Base-by-base conservation (phyloP, 1,284 basidiomycete genomes). In the Athelia psychrophila region DNA sequence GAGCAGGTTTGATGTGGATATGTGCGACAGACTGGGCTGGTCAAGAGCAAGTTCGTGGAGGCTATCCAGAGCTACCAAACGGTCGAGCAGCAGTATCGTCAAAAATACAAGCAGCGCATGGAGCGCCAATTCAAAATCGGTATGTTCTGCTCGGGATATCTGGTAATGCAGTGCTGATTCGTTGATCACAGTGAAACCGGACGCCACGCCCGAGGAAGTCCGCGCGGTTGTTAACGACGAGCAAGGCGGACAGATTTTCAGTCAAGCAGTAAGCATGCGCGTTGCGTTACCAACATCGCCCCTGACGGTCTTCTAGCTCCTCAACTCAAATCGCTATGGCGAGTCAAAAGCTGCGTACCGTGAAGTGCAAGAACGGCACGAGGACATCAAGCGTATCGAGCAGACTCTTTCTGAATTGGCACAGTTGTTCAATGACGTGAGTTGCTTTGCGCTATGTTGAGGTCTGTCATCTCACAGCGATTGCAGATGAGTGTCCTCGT, bases 101-200 rank as follows among this genome's bases (percentile, higher is more conserved):
- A 88, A 59, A 95, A 93, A 75, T 95, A 97, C 73, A 93, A 93
- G 72, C 92, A 95, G 68, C 81, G 95, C 44, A 86, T 96, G 76
- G 95, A 96, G 74, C 83, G 97, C 57, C 97, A 99, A 74, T 96
- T 90, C 78, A 93, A 88, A 74, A 99, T 99, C 60, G 89, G 89
- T 88, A 51, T 9, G 80, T 73, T 23, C 19, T 24, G 16, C 1
- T 30, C 46, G 15, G 33, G 24, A 16, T 54, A 23, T 8, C 23
- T 50, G n/a, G 49, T 32, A 25, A 12, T 49, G 51, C 52, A 9
- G 52, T 42, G 20, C 38, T 22, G n/a, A 22, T 42, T 8, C 23
- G 18, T 56, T n/a, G 19, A 16, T 15, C 52, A 0, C 57, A 86
- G 94, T 97, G 56, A 98, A 98, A 73, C 96, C 95, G 18, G 90